phyloP scores from a whole-genome alignment of 2,329 filamentous ascomycete species.

The Aspergillus quadricinctus region DNA sequence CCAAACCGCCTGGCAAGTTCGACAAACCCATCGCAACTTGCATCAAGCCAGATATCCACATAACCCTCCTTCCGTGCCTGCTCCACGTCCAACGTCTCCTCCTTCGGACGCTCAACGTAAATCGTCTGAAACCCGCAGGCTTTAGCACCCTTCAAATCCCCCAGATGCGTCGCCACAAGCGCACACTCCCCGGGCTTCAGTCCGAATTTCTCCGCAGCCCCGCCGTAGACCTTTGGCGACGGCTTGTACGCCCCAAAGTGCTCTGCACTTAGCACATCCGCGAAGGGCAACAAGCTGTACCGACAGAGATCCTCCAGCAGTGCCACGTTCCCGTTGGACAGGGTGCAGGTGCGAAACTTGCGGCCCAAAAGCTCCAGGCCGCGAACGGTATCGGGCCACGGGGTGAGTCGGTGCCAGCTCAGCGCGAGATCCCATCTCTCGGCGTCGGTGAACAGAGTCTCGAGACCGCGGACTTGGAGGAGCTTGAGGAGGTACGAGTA shows the following conservation, averaged over 20 bases:
- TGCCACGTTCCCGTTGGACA: constrained; percentile 69
- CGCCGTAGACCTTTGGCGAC: constrained; percentile 61
- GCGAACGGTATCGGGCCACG: constrained; percentile 60
- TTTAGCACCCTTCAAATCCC: constrained; percentile 64
- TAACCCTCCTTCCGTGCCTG: constrained; percentile 53
- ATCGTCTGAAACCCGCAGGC: constrained; percentile 62
- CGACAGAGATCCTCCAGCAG: constrained; percentile 62
- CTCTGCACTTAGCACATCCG: constrained; percentile 60
- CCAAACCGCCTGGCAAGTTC: constrained; percentile 50
- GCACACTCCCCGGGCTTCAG: constrained; percentile 59
- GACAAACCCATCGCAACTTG: constrained; percentile 49
- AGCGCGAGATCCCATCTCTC: constrained; percentile 59
- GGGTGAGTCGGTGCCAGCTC: constrained; percentile 67
- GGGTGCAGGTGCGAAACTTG: constrained; percentile 57
- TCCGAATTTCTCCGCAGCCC: constrained; percentile 58
- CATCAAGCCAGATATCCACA: constrained; percentile 61
- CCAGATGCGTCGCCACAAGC: constrained; percentile 73
- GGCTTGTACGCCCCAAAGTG: constrained; percentile 75
- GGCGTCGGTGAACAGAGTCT: constrained; percentile 56
- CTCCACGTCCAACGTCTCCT: constrained; percentile 59
- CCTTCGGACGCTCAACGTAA: constrained; percentile 64
- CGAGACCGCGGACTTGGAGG: constrained; percentile 53
- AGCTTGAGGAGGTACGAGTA: constrained; percentile 57
- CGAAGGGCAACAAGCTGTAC: constrained; percentile 59
- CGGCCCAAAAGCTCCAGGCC: constrained; percentile 57